Evolutionary conservation across 345 rosid species (phyloP), one percentile per base, ranked within the genome.

Genomic region (Orychophragmus violaceus): DNA sequence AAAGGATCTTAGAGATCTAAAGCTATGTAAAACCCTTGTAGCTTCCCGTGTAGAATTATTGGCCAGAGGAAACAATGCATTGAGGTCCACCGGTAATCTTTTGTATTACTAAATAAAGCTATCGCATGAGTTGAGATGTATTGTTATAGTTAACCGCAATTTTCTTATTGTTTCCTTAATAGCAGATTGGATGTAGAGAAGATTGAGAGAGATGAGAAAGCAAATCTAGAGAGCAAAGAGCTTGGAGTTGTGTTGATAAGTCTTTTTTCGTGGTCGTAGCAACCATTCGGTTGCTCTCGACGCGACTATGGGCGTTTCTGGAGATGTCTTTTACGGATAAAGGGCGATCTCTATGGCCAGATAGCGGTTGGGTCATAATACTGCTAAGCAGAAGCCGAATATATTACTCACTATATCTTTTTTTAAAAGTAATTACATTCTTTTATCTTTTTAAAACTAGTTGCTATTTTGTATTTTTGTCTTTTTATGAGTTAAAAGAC

Each of bases 381-480:
- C 46, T 41, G 46, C 46, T 41, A 41, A 14, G 46, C 6, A 41
- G 46, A 8, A 14, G 82, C 56, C n/a, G n/a, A n/a, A n/a, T n/a
- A n/a, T n/a, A n/a, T n/a, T n/a, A n/a, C n/a, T n/a, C n/a, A n/a
- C n/a, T n/a, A n/a, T n/a, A n/a, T n/a, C n/a, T n/a, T n/a, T n/a
- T n/a, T n/a, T n/a, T n/a, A n/a, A n/a, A n/a, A n/a, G n/a, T n/a
- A n/a, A n/a, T n/a, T n/a, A n/a, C n/a, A n/a, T n/a, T n/a, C n/a
- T n/a, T n/a, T n/a, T n/a, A n/a, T n/a, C n/a, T n/a, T n/a, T n/a
- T n/a, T n/a, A n/a, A n/a, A n/a, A n/a, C n/a, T n/a, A n/a, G n/a
- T n/a, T n/a, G n/a, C n/a, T n/a, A n/a, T n/a, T n/a, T n/a, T n/a
- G n/a, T n/a, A n/a, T n/a, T n/a, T n/a, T n/a, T n/a, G n/a, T n/a